Conservation (phyloP, 768 basidiomycete species). For the Tricholoma bakamatsutake region DNA sequence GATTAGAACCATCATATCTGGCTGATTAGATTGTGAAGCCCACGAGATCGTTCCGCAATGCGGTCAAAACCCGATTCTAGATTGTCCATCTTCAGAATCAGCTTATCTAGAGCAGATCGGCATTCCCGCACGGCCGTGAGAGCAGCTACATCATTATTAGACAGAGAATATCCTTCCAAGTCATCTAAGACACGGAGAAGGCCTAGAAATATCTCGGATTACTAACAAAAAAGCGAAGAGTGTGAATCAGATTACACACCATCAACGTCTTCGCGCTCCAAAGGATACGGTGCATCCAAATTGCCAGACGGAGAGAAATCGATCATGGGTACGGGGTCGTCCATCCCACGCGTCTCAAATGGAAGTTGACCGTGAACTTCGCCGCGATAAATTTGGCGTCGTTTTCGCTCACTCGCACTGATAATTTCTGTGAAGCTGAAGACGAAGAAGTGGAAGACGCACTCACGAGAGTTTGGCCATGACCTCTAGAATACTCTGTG, state of each 20-base stretch:
- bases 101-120: constrained; percentile 56
- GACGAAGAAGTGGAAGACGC: neutral
- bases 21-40: constrained; percentile 19
- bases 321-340: constrained; percentile 70
- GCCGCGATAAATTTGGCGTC: constrained; percentile 78
- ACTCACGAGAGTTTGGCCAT: constrained; percentile 85
- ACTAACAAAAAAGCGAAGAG: constrained; percentile 2
- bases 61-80: constrained; percentile 79
- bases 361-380: constrained; percentile 86
- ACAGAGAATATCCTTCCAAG: constrained; percentile 50
- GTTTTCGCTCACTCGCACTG: constrained; percentile 73
- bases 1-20: neutral
- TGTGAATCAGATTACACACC: constrained; percentile 37
- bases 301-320: constrained; percentile 74
- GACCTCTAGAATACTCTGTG: constrained; percentile 75
- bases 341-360: constrained; percentile 77
- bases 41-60: constrained; percentile 80
- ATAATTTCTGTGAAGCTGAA: constrained; percentile 1
- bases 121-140: constrained; percentile 58
- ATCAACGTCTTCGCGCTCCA: constrained; percentile 71
- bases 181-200: constrained; percentile 60
- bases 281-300: constrained; percentile 53
- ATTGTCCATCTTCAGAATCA: constrained; percentile 72
- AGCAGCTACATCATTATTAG: constrained; percentile 39
- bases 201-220: constrained; percentile 31